phyloP scores from a whole-genome alignment of 768 basidiomycete genomes.

The Suillus variegatus region DNA sequence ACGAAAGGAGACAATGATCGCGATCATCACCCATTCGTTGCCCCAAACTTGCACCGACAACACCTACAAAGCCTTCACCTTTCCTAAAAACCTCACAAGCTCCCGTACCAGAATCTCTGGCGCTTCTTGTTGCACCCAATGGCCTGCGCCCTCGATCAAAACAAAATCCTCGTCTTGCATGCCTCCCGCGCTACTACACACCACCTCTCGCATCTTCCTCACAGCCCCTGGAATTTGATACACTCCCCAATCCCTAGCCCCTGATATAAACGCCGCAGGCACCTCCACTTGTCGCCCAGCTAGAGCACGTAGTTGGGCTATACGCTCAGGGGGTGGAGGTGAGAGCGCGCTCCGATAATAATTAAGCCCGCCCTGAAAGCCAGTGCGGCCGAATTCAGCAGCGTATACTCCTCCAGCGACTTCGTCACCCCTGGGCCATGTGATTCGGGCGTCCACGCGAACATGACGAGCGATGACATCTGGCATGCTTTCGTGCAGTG shows the following conservation, averaged over 20 bases:
- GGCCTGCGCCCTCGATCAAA: slow-evolving; percentile 57
- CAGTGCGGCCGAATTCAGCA: slow-evolving; percentile 48
- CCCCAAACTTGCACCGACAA: background rate
- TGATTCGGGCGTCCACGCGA: slow-evolving; percentile 25
- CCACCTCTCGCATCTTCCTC: slow-evolving; percentile 43
- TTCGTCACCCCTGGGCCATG: slow-evolving; percentile 54
- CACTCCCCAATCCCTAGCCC: slow-evolving; percentile 61
- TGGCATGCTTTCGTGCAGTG: slow-evolving; percentile 52
- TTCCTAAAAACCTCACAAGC: slow-evolving; percentile 42
- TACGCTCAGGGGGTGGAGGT: slow-evolving; percentile 35
- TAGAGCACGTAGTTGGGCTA: slow-evolving; percentile 46
- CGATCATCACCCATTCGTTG: background rate
- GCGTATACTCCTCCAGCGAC: slow-evolving; percentile 45
- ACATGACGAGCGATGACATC: slow-evolving; percentile 40
- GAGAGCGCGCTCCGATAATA: slow-evolving; percentile 45
- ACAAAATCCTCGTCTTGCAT: slow-evolving; percentile 42
- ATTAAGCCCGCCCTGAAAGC: slow-evolving; percentile 68
- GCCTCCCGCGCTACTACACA: slow-evolving; percentile 19
- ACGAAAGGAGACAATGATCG: background rate
- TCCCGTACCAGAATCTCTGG: slow-evolving; percentile 43
- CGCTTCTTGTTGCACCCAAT: slow-evolving; percentile 65
- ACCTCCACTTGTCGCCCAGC: slow-evolving; percentile 46
- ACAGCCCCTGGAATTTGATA: slow-evolving; percentile 52
- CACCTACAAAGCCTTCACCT: slow-evolving; percentile 12
- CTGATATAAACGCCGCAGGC: slow-evolving; percentile 60